A percentile compares a stretch with the other conserved stretches of the same genome.
These are phyloP conservation scores for Schizothecium vesticola DNA, from an alignment of 495 filamentous ascomycete species.

Conservation along the genomic window DNA sequence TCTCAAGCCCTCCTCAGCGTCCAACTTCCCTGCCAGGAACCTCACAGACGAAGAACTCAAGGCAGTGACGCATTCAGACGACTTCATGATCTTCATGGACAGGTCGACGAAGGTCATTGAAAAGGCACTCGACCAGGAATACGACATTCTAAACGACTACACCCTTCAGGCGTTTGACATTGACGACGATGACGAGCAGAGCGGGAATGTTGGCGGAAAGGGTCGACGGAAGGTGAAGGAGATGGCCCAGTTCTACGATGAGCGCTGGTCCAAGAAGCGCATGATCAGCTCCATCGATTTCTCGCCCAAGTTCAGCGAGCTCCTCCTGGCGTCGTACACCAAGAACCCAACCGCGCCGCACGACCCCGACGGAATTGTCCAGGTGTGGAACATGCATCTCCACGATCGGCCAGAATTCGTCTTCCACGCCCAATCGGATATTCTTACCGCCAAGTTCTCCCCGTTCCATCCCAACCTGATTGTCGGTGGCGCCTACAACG, in stretches of 20 bases:
- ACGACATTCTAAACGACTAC: conserved; percentile 94
- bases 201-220: conserved; percentile 61
- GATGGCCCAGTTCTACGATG: conserved; percentile 86
- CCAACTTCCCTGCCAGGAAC: conserved; percentile 71
- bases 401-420: conserved; percentile 92
- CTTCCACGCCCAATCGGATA: conserved; percentile 93
- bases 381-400: conserved; percentile 95
- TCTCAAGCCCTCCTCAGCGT: conserved; percentile 35
- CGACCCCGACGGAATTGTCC: conserved; percentile 88
- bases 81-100: conserved; percentile 94
- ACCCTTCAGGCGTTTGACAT: conserved; percentile 66
- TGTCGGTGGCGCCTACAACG: conserved; percentile 89
- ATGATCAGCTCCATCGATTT: conserved; percentile 93
- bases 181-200: conserved; percentile 80
- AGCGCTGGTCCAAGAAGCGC: conserved; percentile 92
- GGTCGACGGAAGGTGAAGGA: conserved; percentile 78
- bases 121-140: conserved; percentile 83
- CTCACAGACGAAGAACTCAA: conserved; percentile 82
- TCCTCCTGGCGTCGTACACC: conserved; percentile 89
- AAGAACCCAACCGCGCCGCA: conserved; percentile 94
- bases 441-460: conserved; percentile 91
- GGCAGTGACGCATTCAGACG: conserved; percentile 84
- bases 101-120: conserved; percentile 95
- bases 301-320: conserved; percentile 90
- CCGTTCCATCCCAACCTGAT: conserved; percentile 96